A percentile compares a stretch with the other conserved stretches of the same genome.
Evolutionary conservation across 371 early-diverging fungal species (phyloP).

Genomic region (Circinella minor): DNA sequence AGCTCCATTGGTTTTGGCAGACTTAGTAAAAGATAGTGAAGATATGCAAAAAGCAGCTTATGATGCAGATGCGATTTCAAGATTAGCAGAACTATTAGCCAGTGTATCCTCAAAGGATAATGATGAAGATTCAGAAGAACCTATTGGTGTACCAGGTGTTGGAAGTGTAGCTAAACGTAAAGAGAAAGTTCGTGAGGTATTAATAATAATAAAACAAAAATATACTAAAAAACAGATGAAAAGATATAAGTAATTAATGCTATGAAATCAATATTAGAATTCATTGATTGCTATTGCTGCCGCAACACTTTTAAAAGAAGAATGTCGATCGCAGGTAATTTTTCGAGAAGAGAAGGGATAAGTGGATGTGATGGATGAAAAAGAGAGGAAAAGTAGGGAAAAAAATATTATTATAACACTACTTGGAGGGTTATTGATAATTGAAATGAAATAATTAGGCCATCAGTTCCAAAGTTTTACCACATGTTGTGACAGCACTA

Average conservation of each 20-base stretch:
- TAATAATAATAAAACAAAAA: background rate
- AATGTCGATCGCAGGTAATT: constrained; percentile 74
- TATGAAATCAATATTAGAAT: constrained; percentile 43
- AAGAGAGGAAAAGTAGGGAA: too few species aligned
- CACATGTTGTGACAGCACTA: constrained; percentile 75
- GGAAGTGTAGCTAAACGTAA: constrained; percentile 60
- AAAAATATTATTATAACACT: too few species aligned
- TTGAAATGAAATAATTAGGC: constrained; percentile 39
- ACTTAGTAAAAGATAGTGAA: constrained; percentile 76
- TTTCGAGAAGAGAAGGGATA: background rate
- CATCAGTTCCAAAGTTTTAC: constrained; percentile 80
- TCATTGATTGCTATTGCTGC: constrained; percentile 80
- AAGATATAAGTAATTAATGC: too few species aligned
- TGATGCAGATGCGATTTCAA: constrained; percentile 79
- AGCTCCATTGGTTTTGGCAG: constrained; percentile 76
- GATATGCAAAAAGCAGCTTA: constrained; percentile 80
- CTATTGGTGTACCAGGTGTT: constrained; percentile 43
- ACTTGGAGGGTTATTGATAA: too few species aligned
- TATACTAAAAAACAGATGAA: too few species aligned
- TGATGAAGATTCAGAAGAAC: constrained; percentile 41
- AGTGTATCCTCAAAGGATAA: constrained; percentile 44
- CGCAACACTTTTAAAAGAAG: constrained; percentile 75
- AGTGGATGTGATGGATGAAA: too few species aligned
- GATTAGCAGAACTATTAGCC: constrained; percentile 65
- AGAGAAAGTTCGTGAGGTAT: constrained; percentile 74